Evolutionary conservation across 1,284 basidiomycete species (phyloP).

Genomic region (Apiotrichum sp.): DNA sequence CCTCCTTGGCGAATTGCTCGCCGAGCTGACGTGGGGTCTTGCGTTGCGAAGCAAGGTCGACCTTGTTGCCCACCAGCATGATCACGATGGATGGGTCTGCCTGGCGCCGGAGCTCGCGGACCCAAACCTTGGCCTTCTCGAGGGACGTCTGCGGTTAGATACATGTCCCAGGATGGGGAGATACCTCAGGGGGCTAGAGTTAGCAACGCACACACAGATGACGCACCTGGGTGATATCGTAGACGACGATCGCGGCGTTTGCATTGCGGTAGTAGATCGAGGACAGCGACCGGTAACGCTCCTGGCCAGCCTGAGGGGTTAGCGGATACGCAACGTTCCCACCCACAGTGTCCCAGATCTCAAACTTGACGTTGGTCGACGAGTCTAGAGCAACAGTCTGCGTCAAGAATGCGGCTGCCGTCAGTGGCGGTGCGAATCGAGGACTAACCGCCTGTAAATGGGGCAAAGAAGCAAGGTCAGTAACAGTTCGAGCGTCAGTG

Average conservation of each 20-base stretch:
- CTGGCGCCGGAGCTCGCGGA: slow-evolving; percentile 91
- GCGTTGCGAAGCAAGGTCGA: slow-evolving; percentile 73
- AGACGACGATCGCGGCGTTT: slow-evolving; percentile 96
- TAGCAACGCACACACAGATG: slow-evolving; percentile 4
- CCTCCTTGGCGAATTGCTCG: slow-evolving; percentile 88
- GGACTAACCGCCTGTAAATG: slow-evolving; percentile 19
- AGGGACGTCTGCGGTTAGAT: slow-evolving; percentile 54
- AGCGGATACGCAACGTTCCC: neutral
- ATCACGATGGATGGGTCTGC: slow-evolving; percentile 95
- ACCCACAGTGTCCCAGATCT: slow-evolving; percentile 71
- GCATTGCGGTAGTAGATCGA: slow-evolving; percentile 99
- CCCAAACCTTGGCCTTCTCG: slow-evolving; percentile 95
- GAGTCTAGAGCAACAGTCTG: slow-evolving; percentile 90
- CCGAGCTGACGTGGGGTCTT: slow-evolving; percentile 71
- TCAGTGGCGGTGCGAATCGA: neutral
- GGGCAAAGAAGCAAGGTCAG: neutral
- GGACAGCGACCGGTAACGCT: slow-evolving; percentile 52
- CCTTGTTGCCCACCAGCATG: slow-evolving; percentile 92
- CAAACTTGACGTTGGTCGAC: slow-evolving; percentile 88
- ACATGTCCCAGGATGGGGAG: too few species aligned
- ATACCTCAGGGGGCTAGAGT: slow-evolving; percentile 32
- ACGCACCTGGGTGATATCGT: slow-evolving; percentile 77
- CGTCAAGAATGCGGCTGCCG: slow-evolving; percentile 83
- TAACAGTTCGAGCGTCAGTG: neutral
- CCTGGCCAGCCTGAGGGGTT: slow-evolving; percentile 2